Percentiles rank a stretch among this genome's conserved stretches.
These are phyloP conservation scores for Aspergillus wentii DNA, from an alignment of 495 filamentous ascomycete species.

Conservation along the genomic window DNA sequence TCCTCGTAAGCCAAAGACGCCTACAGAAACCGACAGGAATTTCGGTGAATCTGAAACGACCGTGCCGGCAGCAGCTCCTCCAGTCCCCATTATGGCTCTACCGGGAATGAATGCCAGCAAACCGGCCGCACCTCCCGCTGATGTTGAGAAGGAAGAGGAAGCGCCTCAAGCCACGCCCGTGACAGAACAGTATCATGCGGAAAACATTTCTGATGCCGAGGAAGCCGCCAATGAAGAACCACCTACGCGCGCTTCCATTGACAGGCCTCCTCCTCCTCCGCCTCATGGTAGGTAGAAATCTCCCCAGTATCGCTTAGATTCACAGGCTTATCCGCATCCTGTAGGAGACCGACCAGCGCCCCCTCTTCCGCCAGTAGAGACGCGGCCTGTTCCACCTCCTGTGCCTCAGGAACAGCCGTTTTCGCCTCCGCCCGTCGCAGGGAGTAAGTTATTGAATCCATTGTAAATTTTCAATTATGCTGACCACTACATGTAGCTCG, in stretches of 20 bases:
- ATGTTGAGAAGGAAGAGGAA: slow-evolving; percentile 42
- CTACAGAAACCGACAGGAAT: slow-evolving; percentile 66
- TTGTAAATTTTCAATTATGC: slow-evolving; percentile 26
- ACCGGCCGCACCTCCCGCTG: slow-evolving; percentile 27
- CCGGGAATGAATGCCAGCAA: slow-evolving; percentile 60
- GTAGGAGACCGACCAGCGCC: slow-evolving; percentile 22
- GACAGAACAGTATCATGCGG: slow-evolving; percentile 39
- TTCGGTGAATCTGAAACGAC: slow-evolving; percentile 44
- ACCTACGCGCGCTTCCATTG: slow-evolving; percentile 39
- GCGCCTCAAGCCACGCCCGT: slow-evolving; percentile 29
- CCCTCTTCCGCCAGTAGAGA: slow-evolving; percentile 27
- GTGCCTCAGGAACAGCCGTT: slow-evolving; percentile 58
- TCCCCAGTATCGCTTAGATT: not conserved
- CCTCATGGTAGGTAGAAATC: slow-evolving; percentile 46
- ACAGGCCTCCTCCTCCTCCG: slow-evolving; percentile 40
- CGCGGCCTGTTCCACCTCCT: slow-evolving; percentile 48
- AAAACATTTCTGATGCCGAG: slow-evolving; percentile 59
- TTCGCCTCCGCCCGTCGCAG: slow-evolving; percentile 64
- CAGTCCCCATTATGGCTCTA: slow-evolving; percentile 73
- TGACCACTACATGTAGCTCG: slow-evolving; percentile 44
- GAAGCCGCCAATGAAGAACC: slow-evolving; percentile 45
- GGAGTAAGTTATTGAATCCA: slow-evolving; percentile 53
- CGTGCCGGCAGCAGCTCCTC: slow-evolving; percentile 52
- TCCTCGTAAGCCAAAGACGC: slow-evolving; percentile 44
- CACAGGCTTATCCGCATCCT: slow-evolving; percentile 3